Conservation (phyloP, 805 yeast genomes). For the Pichia nanzhaoensis region DNA sequence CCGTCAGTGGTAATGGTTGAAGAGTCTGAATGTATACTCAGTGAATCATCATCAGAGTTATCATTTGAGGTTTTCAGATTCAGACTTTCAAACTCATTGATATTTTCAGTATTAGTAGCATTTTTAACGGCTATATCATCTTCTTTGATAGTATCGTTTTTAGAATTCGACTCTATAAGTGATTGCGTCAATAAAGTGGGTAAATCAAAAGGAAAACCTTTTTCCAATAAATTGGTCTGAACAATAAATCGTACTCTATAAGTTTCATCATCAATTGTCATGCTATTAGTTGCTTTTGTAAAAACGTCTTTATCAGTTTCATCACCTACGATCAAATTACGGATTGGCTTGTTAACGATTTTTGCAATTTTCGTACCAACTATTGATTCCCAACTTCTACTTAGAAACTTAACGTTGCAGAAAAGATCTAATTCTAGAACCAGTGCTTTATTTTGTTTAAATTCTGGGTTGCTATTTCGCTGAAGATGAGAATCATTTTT, state of each 20-base stretch:
- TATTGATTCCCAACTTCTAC: conserved; percentile 71
- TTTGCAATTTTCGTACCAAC: conserved; percentile 60
- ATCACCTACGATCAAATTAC: conserved; percentile 59
- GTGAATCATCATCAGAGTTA: conserved; percentile 21
- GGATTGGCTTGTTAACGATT: conserved; percentile 50
- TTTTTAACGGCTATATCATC: too few species aligned
- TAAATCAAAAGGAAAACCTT: neutral
- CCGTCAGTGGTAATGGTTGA: conserved; percentile 49
- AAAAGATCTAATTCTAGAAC: conserved; percentile 78
- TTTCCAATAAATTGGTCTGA: conserved; percentile 21
- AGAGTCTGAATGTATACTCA: conserved; percentile 23
- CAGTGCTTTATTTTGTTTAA: conserved; percentile 35
- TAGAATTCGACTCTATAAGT: too few species aligned
- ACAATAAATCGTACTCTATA: conserved; percentile 71
- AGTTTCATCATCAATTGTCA: conserved; percentile 68
- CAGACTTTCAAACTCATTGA: conserved; percentile 13
- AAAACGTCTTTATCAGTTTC: conserved; percentile 63
- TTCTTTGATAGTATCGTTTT: too few species aligned
- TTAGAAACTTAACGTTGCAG: conserved; percentile 68
- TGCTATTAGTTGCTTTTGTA: conserved; percentile 58
- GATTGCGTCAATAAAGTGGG: too few species aligned
- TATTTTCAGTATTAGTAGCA: conserved; percentile 11
- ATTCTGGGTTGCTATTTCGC: too few species aligned
- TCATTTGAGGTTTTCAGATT: conserved; percentile 4
- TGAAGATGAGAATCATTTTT: too few species aligned